phyloP scores from a whole-genome alignment of 768 basidiomycete genomes.

The Harrya chromipes region DNA sequence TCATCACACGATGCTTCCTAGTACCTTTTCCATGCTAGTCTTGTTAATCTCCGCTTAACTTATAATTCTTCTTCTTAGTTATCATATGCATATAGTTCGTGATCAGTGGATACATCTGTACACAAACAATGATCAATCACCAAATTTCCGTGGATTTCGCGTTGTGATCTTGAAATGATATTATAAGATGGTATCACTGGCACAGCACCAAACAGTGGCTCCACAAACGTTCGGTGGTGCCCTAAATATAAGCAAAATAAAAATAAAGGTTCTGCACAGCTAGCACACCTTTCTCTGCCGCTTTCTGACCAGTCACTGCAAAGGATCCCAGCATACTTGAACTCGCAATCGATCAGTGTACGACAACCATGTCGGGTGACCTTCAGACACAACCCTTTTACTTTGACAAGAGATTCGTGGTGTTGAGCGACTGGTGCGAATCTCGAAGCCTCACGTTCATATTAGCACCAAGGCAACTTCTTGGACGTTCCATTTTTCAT shows the following conservation, averaged over 20 bases:
- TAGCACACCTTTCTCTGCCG: too few species aligned
- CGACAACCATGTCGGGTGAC: constrained; percentile 10
- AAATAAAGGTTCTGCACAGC: neutral
- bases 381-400: constrained; percentile 19
- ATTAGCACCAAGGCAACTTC: neutral
- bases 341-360: neutral
- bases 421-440: constrained; percentile 84
- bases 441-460: neutral
- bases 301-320: too few species aligned
- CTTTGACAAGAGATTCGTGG: constrained; percentile 76
- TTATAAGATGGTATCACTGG: constrained; percentile 20
- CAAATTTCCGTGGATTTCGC: too few species aligned
- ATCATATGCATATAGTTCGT: neutral
- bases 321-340: too few species aligned
- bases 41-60: constrained; percentile 5
- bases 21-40: neutral
- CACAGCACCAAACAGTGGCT: neutral
- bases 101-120: constrained; percentile 4
- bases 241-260: neutral
- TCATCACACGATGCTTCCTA: neutral
- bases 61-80: constrained; percentile 10
- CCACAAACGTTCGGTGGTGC: constrained; percentile 15
- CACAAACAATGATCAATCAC: neutral
- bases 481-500: neutral
- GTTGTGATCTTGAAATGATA: constrained; percentile 4